Evolutionary conservation across 2,329 filamentous ascomycete genomes (phyloP).

Genomic region (Ceratocystis alfenasii): DNA sequence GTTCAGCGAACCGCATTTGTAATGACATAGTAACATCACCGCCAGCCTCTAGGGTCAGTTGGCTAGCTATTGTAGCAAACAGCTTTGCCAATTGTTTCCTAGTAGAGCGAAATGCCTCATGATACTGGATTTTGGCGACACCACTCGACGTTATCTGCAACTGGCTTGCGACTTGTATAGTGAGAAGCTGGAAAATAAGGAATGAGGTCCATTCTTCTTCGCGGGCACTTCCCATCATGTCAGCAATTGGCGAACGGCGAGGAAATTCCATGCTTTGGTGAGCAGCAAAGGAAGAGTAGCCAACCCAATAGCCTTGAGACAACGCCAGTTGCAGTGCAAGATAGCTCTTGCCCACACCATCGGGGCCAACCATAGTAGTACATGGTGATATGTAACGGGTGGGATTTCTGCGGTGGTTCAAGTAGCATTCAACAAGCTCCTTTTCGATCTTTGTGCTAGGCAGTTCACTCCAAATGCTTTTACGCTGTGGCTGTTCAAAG

Average conservation of each 20-base stretch:
- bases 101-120: constrained; percentile 12
- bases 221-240: constrained; percentile 15
- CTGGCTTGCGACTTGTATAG: not conserved
- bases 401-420: constrained; percentile 18
- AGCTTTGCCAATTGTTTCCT: constrained; percentile 12
- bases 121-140: constrained; percentile 16
- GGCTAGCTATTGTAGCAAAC: constrained; percentile 15
- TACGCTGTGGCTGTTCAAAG: constrained; percentile 17
- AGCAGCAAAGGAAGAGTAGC: constrained; percentile 16
- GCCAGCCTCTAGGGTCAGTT: not conserved
- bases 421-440: constrained; percentile 9
- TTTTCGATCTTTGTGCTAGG: constrained; percentile 15
- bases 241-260: constrained; percentile 16
- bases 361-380: constrained; percentile 18
- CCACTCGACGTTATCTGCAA: constrained; percentile 7
- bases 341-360: constrained; percentile 20
- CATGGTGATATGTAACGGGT: constrained; percentile 18
- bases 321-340: constrained; percentile 13
- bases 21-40: constrained; percentile 4
- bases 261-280: constrained; percentile 8
- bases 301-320: constrained; percentile 19
- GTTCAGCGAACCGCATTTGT: not conserved
- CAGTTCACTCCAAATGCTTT: constrained; percentile 19
- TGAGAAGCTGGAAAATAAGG: constrained; percentile 19
- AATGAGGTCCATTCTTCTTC: constrained; percentile 20